Evolutionary conservation across 2,329 filamentous ascomycete species (phyloP).

Genomic region (Phialemoniopsis sp.): DNA sequence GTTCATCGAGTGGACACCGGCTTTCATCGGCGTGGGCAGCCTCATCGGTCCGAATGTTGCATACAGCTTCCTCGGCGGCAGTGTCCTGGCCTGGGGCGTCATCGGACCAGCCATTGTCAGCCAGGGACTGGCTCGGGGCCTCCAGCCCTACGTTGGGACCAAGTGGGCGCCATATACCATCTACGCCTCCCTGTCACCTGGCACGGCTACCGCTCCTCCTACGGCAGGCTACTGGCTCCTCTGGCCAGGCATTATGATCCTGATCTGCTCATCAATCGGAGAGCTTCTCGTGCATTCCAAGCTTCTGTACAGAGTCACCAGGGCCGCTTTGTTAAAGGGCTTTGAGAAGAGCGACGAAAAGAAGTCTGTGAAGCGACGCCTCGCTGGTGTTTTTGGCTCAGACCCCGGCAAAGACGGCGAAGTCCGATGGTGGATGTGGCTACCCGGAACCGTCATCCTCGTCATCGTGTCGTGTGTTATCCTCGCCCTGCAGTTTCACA

Average conservation of each 20-base stretch:
- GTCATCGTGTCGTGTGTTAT: slow-evolving; percentile 50
- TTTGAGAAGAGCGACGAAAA: slow-evolving; percentile 23
- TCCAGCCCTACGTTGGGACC: too few relatives aligned
- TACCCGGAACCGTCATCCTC: slow-evolving; percentile 38
- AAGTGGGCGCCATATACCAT: too few relatives aligned
- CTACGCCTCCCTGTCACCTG: too few relatives aligned
- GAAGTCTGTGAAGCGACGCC: too few relatives aligned
- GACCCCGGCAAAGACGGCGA: too few relatives aligned
- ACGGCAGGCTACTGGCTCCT: slow-evolving; percentile 38
- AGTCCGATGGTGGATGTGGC: slow-evolving; percentile 52
- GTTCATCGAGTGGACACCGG: slow-evolving; percentile 55
- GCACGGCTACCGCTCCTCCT: too few relatives aligned
- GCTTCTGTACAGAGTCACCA: slow-evolving; percentile 27
- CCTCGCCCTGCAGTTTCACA: slow-evolving; percentile 43
- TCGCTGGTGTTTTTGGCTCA: too few relatives aligned
- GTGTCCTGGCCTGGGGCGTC: slow-evolving; percentile 50
- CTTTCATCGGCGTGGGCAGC: slow-evolving; percentile 55
- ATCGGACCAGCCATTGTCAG: slow-evolving; percentile 41
- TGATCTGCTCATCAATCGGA: slow-evolving; percentile 32
- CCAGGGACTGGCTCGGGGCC: too few relatives aligned
- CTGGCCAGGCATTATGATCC: slow-evolving; percentile 39
- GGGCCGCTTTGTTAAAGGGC: slow-evolving; percentile 19
- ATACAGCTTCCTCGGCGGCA: slow-evolving; percentile 52
- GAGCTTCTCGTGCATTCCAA: slow-evolving; percentile 35
- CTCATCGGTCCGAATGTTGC: slow-evolving; percentile 50